Percentiles rank a stretch among this genome's conserved stretches.
phyloP scores from a whole-genome alignment of 495 filamentous ascomycete genomes.

The Polyplosphaeria fusca region DNA sequence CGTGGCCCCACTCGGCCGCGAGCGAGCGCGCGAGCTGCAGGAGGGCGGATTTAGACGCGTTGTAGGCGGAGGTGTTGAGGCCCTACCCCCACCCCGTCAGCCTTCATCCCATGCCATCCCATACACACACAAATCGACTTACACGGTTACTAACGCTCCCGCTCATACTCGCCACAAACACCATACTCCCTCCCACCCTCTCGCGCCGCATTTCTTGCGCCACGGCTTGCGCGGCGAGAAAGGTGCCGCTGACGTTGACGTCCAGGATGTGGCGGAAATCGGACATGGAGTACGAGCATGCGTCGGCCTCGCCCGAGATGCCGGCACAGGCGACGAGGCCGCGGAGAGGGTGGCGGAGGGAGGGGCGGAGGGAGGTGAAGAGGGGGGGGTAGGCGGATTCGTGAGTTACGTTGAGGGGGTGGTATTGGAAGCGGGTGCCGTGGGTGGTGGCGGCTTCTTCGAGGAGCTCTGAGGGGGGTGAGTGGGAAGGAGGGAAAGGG shows the following conservation, averaged over 20 bases:
- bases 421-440: neutral
- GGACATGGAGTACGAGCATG: slow-evolving; percentile 6
- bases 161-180: slow-evolving; percentile 32
- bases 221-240: slow-evolving; percentile 14
- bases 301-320: slow-evolving; percentile 6
- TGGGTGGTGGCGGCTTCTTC: neutral
- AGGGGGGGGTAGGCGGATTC: neutral
- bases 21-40: slow-evolving; percentile 29
- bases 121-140: no score
- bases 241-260: slow-evolving; percentile 23
- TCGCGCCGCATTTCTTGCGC: slow-evolving; percentile 14
- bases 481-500: no score
- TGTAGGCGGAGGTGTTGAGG: slow-evolving; percentile 30
- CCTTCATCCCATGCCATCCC: no score
- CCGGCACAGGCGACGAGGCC: slow-evolving; percentile 25
- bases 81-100: no score
- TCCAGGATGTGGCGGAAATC: slow-evolving; percentile 22
- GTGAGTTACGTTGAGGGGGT: neutral
- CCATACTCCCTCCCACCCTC: slow-evolving; percentile 26
- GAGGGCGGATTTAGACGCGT: slow-evolving; percentile 32
- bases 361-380: neutral
- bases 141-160: slow-evolving; percentile 27
- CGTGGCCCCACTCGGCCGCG: slow-evolving; percentile 33
- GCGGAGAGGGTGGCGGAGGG: slow-evolving; percentile 7
- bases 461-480: neutral